Evolutionary conservation across 202 grass and related monocot species (phyloP), one percentile per base, ranked within the genome.

Genomic region (Bolboschoenoplectus hybrid): DNA sequence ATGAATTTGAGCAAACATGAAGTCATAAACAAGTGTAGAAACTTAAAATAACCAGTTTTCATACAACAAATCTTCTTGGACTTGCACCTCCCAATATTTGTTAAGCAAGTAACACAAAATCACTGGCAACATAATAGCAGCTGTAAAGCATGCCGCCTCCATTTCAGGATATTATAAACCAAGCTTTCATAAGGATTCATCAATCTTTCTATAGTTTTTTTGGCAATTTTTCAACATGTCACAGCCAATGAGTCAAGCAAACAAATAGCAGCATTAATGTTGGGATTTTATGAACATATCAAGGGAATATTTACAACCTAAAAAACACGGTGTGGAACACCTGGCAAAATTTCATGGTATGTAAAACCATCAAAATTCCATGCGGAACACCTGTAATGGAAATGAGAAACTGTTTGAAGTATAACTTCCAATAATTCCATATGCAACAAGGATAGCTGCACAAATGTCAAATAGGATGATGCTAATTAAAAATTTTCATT

Each of bases 361-460:
- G 35, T 14, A 60, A 35, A 58, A 19, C 52, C 36, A 2, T 58
- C 52, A 83, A 49, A 52, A 84, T 51, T 84, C 64, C 81, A 84
- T 84, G 62, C 38, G 26, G 47, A 68, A 84, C 43, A 84, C 81
- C 81, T 84, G 81, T 69, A 79, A 56, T 58, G 16, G 16, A 79
- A 58, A 39, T 14, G 12, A 26, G 0, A 41, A 17, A 69, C 20
- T 35, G 6, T 35, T 52, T 35, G 55, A 60, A 5, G 6, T 38
- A 53, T 14, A 52, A 53, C 1, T 75, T 55, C 6, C 20, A 76
- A 55, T 36, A 34, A 20, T 26, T 20, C 3, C 16, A 34, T 58
- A 63, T 32, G 36, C 38, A 61, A 62, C 55, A 81, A 41, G 77
- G 38, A 43, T 1, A 1, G 53, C 14, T 44, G 44, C 10, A 40